Conservation (phyloP, 2,329 filamentous ascomycete species). For the Verticillium dahliae region DNA sequence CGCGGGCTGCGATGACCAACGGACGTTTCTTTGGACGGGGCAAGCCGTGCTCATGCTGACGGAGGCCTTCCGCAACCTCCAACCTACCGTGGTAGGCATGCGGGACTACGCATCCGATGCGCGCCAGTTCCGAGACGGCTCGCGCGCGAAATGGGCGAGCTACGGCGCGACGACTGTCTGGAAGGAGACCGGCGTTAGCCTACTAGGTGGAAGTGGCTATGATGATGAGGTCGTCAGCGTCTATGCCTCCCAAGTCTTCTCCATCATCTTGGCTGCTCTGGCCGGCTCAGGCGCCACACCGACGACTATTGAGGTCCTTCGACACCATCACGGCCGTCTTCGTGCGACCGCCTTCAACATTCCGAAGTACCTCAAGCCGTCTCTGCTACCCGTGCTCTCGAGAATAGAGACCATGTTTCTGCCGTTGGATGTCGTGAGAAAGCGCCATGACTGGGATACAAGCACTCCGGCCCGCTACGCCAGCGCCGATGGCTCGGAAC, state of each 20-base stretch:
- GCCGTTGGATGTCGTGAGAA: background rate
- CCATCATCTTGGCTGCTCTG: conserved; percentile 33
- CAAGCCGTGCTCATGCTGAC: conserved; percentile 45
- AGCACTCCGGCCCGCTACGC: background rate
- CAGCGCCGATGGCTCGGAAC: background rate
- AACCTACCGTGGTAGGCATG: conserved; percentile 42
- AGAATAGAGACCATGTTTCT: conserved; percentile 40
- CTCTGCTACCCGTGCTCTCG: conserved; percentile 32
- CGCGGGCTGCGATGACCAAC: conserved; percentile 19
- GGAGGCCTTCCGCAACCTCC: conserved; percentile 49
- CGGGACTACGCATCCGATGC: conserved; percentile 48
- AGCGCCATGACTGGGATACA: background rate
- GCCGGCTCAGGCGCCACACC: conserved; percentile 29
- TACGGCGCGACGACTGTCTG: conserved; percentile 40
- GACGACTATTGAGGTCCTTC: conserved; percentile 40
- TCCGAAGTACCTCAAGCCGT: conserved; percentile 26
- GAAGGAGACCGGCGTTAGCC: conserved; percentile 22
- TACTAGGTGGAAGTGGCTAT: conserved; percentile 5
- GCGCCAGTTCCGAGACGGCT: conserved; percentile 40
- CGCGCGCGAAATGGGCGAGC: conserved; percentile 39
- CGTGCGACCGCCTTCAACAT: conserved; percentile 39
- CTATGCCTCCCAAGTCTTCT: conserved; percentile 29
- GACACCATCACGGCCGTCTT: conserved; percentile 25
- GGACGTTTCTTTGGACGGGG: conserved; percentile 31
- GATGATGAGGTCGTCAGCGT: conserved; percentile 2